Conservation (phyloP, 768 basidiomycete genomes). For the Trametopsis cervina region DNA sequence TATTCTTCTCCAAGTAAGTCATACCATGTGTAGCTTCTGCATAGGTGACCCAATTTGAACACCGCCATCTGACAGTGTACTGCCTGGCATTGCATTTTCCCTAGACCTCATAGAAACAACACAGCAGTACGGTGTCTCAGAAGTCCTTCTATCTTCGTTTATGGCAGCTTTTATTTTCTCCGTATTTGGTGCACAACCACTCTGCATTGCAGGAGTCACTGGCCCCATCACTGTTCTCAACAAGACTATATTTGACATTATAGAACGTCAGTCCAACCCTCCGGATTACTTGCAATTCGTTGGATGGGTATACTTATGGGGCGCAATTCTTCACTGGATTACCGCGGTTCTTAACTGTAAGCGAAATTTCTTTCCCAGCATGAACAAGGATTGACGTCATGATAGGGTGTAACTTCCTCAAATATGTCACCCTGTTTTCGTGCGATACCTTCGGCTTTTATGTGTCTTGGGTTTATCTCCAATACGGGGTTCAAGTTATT, state of each 20-base stretch:
- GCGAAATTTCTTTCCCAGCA: constrained; percentile 14
- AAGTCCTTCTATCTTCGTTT: constrained; percentile 78
- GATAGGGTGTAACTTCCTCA: constrained; percentile 77
- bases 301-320: constrained; percentile 92
- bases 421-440: constrained; percentile 84
- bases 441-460: constrained; percentile 94
- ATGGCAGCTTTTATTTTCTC: constrained; percentile 89
- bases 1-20: constrained; percentile 78
- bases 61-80: constrained; percentile 39
- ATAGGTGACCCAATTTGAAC: not conserved
- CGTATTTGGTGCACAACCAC: constrained; percentile 81
- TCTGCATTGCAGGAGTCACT: constrained; percentile 88
- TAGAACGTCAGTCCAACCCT: constrained; percentile 45
- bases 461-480: constrained; percentile 83
- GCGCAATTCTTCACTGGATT: constrained; percentile 78
- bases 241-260: constrained; percentile 80
- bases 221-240: constrained; percentile 93
- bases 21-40: not conserved
- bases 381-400: not conserved
- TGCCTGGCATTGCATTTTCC: constrained; percentile 89
- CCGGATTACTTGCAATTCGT: constrained; percentile 82
- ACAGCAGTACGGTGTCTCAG: constrained; percentile 81
- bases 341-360: constrained; percentile 73
- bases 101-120: constrained; percentile 90
- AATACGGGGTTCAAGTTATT: constrained; percentile 83